Percentiles rank a stretch among this genome's conserved stretches.
Evolutionary conservation across 306 rosid genomes (phyloP).

Genomic region (Fagus sylvatica): DNA sequence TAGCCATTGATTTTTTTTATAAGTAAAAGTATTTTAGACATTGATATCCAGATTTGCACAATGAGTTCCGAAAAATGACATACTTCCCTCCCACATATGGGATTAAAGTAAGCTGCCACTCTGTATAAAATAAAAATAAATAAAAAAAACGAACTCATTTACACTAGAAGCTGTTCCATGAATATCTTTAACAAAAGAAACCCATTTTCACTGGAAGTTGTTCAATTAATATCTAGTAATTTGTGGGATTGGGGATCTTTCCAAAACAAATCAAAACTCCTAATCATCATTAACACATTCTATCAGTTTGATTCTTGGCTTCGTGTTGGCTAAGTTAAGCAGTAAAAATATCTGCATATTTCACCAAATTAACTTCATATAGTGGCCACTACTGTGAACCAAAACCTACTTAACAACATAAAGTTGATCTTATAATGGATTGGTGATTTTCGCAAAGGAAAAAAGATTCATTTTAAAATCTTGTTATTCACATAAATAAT

Average conservation of each 20-base stretch:
- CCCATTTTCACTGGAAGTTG: background rate
- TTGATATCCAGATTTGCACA: background rate
- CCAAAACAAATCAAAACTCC: too few species aligned
- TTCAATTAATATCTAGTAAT: background rate
- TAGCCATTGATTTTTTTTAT: background rate
- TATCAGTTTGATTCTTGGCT: background rate
- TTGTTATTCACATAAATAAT: background rate
- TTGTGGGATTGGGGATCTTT: too few species aligned
- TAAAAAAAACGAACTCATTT: background rate
- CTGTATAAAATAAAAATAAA: background rate
- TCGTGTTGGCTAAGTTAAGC: background rate
- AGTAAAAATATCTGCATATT: background rate
- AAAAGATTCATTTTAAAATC: background rate
- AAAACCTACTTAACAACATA: background rate
- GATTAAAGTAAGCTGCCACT: background rate
- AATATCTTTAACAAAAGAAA: background rate
- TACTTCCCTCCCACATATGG: background rate
- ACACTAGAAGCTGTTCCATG: background rate
- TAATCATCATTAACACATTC: too few species aligned
- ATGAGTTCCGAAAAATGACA: background rate
- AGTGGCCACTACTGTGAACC: background rate
- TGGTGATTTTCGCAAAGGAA: background rate
- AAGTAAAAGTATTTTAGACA: background rate
- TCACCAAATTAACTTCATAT: background rate
- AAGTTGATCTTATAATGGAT: background rate